Percentiles rank a stretch among this genome's conserved stretches.
phyloP scores from a whole-genome alignment of 768 basidiomycete species.

The Leccinum arenicola region DNA sequence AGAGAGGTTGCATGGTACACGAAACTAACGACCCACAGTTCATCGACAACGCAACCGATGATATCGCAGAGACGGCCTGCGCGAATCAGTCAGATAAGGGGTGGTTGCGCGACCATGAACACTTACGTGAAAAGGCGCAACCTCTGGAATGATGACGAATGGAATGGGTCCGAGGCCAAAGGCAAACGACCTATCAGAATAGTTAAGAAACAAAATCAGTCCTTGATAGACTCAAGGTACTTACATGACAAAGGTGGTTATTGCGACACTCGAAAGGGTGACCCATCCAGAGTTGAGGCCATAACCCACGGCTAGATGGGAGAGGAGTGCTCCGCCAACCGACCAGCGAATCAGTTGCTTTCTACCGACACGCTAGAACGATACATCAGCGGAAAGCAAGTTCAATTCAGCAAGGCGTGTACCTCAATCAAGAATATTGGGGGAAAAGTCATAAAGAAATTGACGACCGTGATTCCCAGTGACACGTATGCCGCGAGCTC shows the following conservation, averaged over 20 bases:
- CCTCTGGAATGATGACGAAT: conserved; percentile 89
- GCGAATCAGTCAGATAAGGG: background rate
- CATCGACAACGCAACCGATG: conserved; percentile 68
- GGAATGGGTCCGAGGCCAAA: conserved; percentile 90
- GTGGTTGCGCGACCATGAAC: background rate
- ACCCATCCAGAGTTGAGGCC: conserved; percentile 63
- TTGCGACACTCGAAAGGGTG: conserved; percentile 66
- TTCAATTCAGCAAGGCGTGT: conserved; percentile 5
- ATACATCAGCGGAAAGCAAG: conserved; percentile 1
- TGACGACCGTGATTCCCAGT: conserved; percentile 79
- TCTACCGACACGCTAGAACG: conserved; percentile 64
- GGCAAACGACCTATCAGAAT: conserved; percentile 68
- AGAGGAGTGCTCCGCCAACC: conserved; percentile 59
- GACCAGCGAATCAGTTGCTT: conserved; percentile 68
- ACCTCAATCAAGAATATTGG: conserved; percentile 88
- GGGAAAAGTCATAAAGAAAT: conserved; percentile 72
- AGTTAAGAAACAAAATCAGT: background rate
- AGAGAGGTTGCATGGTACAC: background rate
- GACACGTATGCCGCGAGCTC: conserved; percentile 80
- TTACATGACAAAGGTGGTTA: conserved; percentile 78
- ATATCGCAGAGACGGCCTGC: conserved; percentile 78
- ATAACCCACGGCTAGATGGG: conserved; percentile 64
- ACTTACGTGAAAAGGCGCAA: conserved; percentile 76
- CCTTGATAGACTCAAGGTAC: conserved; percentile 19
- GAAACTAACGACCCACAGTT: conserved; percentile 50